Percentiles rank a stretch among this genome's conserved stretches.
These are phyloP conservation scores for Ascosphaera acerosa DNA, from an alignment of 2,329 filamentous ascomycete genomes.

Conservation along the genomic window DNA sequence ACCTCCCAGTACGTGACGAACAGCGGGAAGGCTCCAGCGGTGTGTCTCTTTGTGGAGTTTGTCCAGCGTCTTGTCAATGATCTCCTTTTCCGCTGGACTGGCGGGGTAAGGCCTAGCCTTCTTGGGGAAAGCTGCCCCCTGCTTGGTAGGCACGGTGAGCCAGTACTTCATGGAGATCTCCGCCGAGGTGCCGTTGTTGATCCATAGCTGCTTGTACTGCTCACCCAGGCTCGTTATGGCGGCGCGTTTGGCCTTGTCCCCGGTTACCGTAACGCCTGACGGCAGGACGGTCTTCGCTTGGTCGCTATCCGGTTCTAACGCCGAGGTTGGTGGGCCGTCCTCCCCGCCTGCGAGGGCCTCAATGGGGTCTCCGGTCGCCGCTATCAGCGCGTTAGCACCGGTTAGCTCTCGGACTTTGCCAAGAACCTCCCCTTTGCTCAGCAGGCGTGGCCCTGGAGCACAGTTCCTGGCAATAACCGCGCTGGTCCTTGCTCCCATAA, in stretches of 20 bases:
- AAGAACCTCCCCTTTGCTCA: not conserved
- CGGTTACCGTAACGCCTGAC: not conserved
- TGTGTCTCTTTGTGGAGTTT: constrained; percentile 1
- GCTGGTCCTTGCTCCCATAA: not conserved
- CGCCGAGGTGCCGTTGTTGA: not conserved
- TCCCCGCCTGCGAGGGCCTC: not conserved
- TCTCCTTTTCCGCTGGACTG: not conserved
- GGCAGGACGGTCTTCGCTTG: not conserved
- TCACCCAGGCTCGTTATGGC: not conserved
- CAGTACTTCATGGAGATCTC: constrained; percentile 2
- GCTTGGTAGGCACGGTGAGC: not conserved
- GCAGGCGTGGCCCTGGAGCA: not conserved
- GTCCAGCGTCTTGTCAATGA: constrained; percentile 3
- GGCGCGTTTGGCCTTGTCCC: not conserved
- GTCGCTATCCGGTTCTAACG: not conserved
- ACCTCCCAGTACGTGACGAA: constrained; percentile 1
- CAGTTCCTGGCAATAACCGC: not conserved
- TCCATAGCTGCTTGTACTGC: not conserved
- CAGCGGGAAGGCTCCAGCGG: constrained; percentile 1
- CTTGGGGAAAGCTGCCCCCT: not conserved
- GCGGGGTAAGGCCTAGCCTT: not conserved
- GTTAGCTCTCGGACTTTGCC: not conserved
- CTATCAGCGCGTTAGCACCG: not conserved
- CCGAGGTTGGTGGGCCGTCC: not conserved
- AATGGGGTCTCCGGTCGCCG: not conserved